Base-by-base conservation (phyloP, 805 yeast species). In the Maudiozyma pseudohumilis region DNA sequence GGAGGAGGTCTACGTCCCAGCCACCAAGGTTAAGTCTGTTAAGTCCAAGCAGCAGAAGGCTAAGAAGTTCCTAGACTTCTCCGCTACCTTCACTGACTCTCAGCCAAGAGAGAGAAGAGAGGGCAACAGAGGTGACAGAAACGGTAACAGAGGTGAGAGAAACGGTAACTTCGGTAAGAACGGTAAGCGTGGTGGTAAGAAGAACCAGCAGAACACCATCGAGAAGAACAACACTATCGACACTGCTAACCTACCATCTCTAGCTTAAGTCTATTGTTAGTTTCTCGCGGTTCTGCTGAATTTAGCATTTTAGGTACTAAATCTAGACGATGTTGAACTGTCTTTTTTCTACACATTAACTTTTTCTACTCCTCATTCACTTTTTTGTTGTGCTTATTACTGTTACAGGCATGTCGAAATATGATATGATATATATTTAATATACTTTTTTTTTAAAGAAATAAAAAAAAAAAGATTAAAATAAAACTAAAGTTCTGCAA, bases 11-110 rank as follows among this genome's bases (percentile, higher is more conserved):
- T 77, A 69, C 61, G 65, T 74, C 46, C 69, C 70, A 41, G 69
- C 84, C 40, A 63, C 86, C 55, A 68, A 69, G 60, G 61, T 68
- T 60, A 86, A 86, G 79, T 73, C 73, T 63, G 54, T 66, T 56
- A 80, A 75, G 68, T 57, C 70, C 59, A 87, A 86, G 75, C 71
- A 78, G 47, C 72, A 69, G 63, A 88, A 88, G 77, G 81, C 81
- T 65, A 86, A 86, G 80, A 72, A 68, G 57, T 66, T 70, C 60
- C 70, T 87, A 59, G 89, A 84, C 49, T 69, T 84, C 52, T 77
- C 77, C 52, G 82, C 88, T 44, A 65, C 73, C 45, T 81, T 80
- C 60, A 69, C 80, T 51, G 87, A 78, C 54, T 69, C 71, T 47
- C 57, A 56, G 50, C 68, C 69, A 45, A 60, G 56, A 42, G 50